phyloP scores from a whole-genome alignment of 208 protist species.

The Porcisia deanei region DNA sequence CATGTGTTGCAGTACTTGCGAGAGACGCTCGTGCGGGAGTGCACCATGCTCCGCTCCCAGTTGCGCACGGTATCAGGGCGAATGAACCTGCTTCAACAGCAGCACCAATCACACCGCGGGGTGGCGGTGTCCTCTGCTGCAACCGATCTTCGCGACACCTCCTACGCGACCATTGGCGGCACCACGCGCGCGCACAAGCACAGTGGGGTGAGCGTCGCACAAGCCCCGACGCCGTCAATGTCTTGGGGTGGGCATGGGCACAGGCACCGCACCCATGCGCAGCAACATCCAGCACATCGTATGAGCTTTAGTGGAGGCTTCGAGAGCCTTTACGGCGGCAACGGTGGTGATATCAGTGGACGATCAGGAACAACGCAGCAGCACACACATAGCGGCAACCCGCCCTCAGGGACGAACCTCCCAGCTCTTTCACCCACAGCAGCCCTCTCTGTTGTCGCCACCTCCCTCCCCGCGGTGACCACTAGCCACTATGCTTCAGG shows the following conservation, averaged over 20 bases:
- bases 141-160: conserved; percentile 1
- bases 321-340: conserved; percentile 10
- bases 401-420: not conserved
- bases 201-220: not conserved
- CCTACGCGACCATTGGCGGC: not conserved
- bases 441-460: not conserved
- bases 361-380: not conserved
- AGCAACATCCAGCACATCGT: not conserved
- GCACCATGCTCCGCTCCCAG: conserved; percentile 77
- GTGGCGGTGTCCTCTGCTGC: not conserved
- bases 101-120: conserved; percentile 10
- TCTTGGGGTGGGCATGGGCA: not conserved
- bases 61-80: conserved; percentile 53
- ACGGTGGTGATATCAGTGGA: not conserved
- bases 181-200: conserved; percentile 3
- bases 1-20: conserved; percentile 82
- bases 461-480: not conserved
- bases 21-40: conserved; percentile 81
- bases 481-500: not conserved
- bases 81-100: conserved; percentile 37
- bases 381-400: not conserved
- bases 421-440: not conserved
- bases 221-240: conserved; percentile 2
- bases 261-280: not conserved
- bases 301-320: conserved; percentile 8